Percentiles rank a stretch among this genome's conserved stretches.
phyloP scores from a whole-genome alignment of 768 basidiomycete species.

The Clavulina sp. region DNA sequence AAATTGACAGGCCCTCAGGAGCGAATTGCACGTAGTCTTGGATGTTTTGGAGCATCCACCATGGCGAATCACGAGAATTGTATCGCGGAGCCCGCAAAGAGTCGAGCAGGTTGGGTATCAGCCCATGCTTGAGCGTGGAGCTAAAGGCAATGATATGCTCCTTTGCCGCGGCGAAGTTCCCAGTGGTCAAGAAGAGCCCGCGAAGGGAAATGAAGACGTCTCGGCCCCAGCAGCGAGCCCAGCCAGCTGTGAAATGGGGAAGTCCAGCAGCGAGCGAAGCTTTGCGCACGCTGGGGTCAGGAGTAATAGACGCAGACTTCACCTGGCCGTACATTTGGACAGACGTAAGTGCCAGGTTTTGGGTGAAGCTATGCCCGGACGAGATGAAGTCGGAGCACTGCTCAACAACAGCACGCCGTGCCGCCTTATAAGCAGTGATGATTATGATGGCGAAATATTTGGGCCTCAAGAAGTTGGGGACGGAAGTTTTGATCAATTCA shows the following conservation, averaged over 20 bases:
- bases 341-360: slow-evolving; percentile 69
- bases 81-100: slow-evolving; percentile 74
- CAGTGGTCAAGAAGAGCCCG: slow-evolving; percentile 86
- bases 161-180: slow-evolving; percentile 68
- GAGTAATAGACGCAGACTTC: slow-evolving; percentile 76
- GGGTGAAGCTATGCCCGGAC: slow-evolving; percentile 75
- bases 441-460: slow-evolving; percentile 92
- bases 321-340: slow-evolving; percentile 87
- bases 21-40: slow-evolving; percentile 79
- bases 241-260: slow-evolving; percentile 81
- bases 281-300: slow-evolving; percentile 47
- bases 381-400: slow-evolving; percentile 78
- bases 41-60: slow-evolving; percentile 99
- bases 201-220: slow-evolving; percentile 87
- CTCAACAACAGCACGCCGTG: slow-evolving; percentile 64
- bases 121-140: slow-evolving; percentile 82
- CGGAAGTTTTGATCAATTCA: slow-evolving; percentile 51
- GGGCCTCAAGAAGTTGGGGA: slow-evolving; percentile 79
- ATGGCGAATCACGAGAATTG: slow-evolving; percentile 94
- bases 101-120: slow-evolving; percentile 92
- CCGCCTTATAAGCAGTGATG: slow-evolving; percentile 83
- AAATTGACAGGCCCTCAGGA: slow-evolving; percentile 66
- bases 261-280: slow-evolving; percentile 87
- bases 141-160: slow-evolving; percentile 86
- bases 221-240: slow-evolving; percentile 96